Evolutionary conservation across 495 filamentous ascomycete genomes (phyloP).

Genomic region (Aspergillus homomorphus): DNA sequence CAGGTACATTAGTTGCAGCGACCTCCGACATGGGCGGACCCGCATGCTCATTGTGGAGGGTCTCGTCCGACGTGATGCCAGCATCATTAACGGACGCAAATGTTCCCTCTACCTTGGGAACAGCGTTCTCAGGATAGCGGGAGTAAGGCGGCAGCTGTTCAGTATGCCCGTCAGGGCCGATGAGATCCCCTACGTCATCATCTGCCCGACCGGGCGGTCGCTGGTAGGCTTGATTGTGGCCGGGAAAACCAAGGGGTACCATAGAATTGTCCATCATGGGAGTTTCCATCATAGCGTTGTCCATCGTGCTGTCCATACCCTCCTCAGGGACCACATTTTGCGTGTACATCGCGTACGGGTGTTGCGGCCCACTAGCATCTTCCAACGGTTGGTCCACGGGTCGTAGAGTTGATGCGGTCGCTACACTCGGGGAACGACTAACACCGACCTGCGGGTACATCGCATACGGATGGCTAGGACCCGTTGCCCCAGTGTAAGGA

Average conservation of each 20-base stretch:
- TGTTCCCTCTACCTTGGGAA: slow-evolving; percentile 33
- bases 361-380: slow-evolving; percentile 68
- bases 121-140: slow-evolving; percentile 63
- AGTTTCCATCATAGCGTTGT: background rate
- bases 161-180: slow-evolving; percentile 86
- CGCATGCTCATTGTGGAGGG: slow-evolving; percentile 18
- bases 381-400: slow-evolving; percentile 57
- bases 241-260: slow-evolving; percentile 75
- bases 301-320: slow-evolving; percentile 20
- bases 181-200: slow-evolving; percentile 78
- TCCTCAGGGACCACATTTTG: slow-evolving; percentile 65
- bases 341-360: slow-evolving; percentile 82
- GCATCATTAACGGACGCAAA: slow-evolving; percentile 26
- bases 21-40: slow-evolving; percentile 42
- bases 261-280: slow-evolving; percentile 32
- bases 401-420: slow-evolving; percentile 59
- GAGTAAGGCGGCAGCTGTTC: slow-evolving; percentile 91
- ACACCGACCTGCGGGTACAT: slow-evolving; percentile 56
- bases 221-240: slow-evolving; percentile 60
- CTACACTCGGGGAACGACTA: slow-evolving; percentile 59
- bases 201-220: slow-evolving; percentile 72
- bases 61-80: slow-evolving; percentile 22
- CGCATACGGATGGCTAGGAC: slow-evolving; percentile 54
- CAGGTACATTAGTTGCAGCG: slow-evolving; percentile 37
- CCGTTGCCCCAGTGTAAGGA: slow-evolving; percentile 53